Evolutionary conservation across 208 protist species (phyloP).

Genomic region (Herpetomonas muscarum): DNA sequence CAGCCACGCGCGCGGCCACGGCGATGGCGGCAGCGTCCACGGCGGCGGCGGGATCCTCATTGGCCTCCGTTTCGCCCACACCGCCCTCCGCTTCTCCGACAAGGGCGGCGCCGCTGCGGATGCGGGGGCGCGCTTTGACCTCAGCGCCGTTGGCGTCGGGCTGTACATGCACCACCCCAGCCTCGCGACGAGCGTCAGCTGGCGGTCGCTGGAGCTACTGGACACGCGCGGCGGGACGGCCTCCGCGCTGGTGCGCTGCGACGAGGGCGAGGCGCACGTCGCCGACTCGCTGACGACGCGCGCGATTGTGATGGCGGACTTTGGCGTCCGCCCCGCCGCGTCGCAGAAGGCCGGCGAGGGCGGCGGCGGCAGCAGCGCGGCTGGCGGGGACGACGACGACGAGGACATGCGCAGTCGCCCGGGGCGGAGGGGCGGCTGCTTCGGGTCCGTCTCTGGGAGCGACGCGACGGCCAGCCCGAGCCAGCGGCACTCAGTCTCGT

Average conservation of each 20-base stretch:
- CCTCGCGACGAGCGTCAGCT: conserved; percentile 33
- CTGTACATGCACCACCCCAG: conserved; percentile 15
- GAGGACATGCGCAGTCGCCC: background rate
- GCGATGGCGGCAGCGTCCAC: background rate
- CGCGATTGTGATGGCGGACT: conserved; percentile 36
- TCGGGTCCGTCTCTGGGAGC: conserved; percentile 1
- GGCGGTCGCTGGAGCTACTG: conserved; percentile 56
- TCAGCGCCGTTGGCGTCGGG: conserved; percentile 16
- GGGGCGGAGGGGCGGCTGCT: background rate
- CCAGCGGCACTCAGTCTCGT: background rate
- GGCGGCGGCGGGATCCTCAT: conserved; percentile 9
- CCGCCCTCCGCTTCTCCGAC: conserved; percentile 23
- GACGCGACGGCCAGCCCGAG: conserved; percentile 2
- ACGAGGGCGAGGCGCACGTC: conserved; percentile 47
- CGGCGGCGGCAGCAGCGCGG: conserved; percentile 9
- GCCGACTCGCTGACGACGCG: conserved; percentile 50
- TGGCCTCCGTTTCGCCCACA: conserved; percentile 16
- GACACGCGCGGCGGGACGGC: conserved; percentile 39
- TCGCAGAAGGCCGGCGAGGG: conserved; percentile 12
- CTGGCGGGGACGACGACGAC: background rate
- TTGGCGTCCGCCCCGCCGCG: conserved; percentile 33
- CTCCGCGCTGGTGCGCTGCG: conserved; percentile 52
- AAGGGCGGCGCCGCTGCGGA: background rate
- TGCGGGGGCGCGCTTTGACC: background rate
- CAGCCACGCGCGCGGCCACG: too few relatives aligned